Conservation (phyloP, 805 yeast species). For the Cephaloascus albidus region DNA sequence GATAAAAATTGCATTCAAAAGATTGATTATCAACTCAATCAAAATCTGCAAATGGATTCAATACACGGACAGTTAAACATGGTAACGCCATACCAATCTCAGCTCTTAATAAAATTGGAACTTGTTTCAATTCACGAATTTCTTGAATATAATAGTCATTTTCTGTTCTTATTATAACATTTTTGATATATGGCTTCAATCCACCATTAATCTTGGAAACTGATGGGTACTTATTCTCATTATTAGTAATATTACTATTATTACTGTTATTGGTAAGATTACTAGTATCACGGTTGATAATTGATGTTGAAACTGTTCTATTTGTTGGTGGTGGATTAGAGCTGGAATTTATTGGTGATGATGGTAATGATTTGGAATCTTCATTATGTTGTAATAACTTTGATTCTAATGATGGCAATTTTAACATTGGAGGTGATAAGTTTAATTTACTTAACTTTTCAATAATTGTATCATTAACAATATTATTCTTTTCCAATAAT, state of each 20-base stretch:
- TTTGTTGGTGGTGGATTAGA: conserved; percentile 7
- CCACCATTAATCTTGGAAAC: conserved; percentile 15
- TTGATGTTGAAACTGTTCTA: conserved; percentile 3
- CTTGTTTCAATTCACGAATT: conserved; percentile 62
- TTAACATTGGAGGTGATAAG: conserved; percentile 34
- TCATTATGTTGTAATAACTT: not conserved
- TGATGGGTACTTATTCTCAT: conserved; percentile 17
- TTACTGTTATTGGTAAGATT: not conserved
- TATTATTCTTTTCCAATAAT: conserved; percentile 15
- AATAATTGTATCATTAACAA: conserved; percentile 31
- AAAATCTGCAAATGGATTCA: conserved; percentile 64
- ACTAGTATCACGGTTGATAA: not conserved
- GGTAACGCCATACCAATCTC: conserved; percentile 96
- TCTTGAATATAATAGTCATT: conserved; percentile 66
- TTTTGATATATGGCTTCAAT: conserved; percentile 48
- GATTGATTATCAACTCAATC: not conserved
- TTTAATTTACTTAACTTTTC: conserved; percentile 41
- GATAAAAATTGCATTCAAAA: not conserved
- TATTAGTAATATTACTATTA: conserved; percentile 9
- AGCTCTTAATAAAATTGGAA: conserved; percentile 81
- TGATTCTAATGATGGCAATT: not conserved
- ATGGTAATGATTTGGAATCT: conserved; percentile 15
- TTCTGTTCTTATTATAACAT: conserved; percentile 51
- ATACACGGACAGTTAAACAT: conserved; percentile 82
- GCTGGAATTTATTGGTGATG: conserved; percentile 16